Evolutionary conservation across 1,139 yeast species (phyloP), one percentile per base, ranked within the genome.

Genomic region (Yarrowia galli): DNA sequence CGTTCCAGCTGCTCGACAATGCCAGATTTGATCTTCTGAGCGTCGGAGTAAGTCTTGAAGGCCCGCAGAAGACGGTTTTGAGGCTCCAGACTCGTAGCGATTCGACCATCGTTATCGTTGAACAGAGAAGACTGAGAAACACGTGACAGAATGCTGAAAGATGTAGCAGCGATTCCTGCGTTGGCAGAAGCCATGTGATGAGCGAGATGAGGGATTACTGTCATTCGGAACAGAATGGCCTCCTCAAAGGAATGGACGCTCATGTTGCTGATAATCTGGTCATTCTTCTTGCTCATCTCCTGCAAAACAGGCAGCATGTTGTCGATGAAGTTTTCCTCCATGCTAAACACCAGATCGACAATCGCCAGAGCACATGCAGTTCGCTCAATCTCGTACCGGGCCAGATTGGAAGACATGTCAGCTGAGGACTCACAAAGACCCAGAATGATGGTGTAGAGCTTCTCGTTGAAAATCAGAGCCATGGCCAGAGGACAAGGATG

Each of bases 401-500:
- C 54, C 25, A 61, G 56, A 5, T 32, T 23, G n/a, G 66, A 61
- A 5, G 54, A 49, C 54, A 38, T 18, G 38, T 61, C 66, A 2
- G 45, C 25, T 4, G 54, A n/a, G 6, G 54, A 9, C 25, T 61
- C 66, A 10, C 66, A 61, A 16, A 89, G 82, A 2, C 81, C 78
- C 67, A 92, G 85, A 9, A 92, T 75, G 0, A 87, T 78, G n/a
- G 75, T 79, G 75, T 85, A 85, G 4, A 86, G 85, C 67, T 82
- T 83, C 60, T 85, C 89, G 48, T 85, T 85, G 74, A 87, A 90
- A 16, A 91, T 73, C 72, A 81, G 87, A 71, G 86, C 87, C 77
- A 91, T 77, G 1, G 86, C 80, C 6, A 89, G 86, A 2, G 90
- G 81, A 1, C 92, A 89, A 15, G 95, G 95, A 70, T 90, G 92